phyloP scores from a whole-genome alignment of 2,329 filamentous ascomycete genomes.

The Aspergillus luchuensis region DNA sequence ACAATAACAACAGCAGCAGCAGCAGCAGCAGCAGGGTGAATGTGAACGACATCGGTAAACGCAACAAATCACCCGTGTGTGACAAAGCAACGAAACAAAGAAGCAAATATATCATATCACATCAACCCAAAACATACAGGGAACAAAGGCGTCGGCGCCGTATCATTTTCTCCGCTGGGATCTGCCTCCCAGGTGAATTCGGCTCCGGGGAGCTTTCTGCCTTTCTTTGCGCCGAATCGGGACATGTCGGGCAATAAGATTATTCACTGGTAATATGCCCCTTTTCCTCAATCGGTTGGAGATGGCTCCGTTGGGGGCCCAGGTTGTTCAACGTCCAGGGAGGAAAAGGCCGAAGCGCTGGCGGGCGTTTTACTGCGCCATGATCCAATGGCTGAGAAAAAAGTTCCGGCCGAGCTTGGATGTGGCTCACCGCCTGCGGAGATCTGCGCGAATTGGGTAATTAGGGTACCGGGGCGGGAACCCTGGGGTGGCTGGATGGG shows the following conservation, averaged over 20 bases:
- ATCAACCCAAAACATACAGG: slow-evolving; percentile 40
- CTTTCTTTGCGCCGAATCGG: slow-evolving; percentile 42
- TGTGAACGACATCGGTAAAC: no score
- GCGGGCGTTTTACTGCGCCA: background rate
- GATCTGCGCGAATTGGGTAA: slow-evolving; percentile 8
- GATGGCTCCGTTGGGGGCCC: no score
- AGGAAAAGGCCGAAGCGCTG: background rate
- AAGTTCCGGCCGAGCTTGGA: slow-evolving; percentile 6
- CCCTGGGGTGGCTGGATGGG: background rate
- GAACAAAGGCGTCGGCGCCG: slow-evolving; percentile 50
- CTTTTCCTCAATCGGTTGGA: no score
- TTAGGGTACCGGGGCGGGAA: slow-evolving; percentile 14
- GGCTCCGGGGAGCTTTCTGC: slow-evolving; percentile 42
- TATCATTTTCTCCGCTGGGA: slow-evolving; percentile 43
- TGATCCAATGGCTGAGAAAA: slow-evolving; percentile 7
- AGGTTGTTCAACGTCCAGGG: background rate
- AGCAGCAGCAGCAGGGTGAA: background rate
- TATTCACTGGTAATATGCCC: background rate
- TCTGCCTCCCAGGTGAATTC: slow-evolving; percentile 47
- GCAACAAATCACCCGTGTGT: background rate
- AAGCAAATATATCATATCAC: background rate
- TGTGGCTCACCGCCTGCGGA: slow-evolving; percentile 27
- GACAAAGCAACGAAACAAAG: background rate
- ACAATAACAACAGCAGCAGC: background rate
- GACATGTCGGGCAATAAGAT: slow-evolving; percentile 35